Evolutionary conservation across 768 basidiomycete species (phyloP), one percentile per base, ranked within the genome.

Genomic region (Saitozyma podzolica): DNA sequence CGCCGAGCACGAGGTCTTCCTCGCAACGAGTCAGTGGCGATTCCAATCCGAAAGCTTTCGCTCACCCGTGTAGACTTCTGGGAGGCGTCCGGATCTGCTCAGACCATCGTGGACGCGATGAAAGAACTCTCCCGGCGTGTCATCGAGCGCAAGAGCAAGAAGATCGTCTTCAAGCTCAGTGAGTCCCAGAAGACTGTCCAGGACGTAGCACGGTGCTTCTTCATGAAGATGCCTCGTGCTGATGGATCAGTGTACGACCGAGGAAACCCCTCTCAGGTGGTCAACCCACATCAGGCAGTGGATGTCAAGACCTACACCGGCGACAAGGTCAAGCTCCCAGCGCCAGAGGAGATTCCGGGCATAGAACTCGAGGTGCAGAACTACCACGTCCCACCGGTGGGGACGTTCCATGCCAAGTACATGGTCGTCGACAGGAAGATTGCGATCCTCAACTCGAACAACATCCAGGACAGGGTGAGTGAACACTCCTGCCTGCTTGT

Each of bases 381-480:
- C 61, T 75, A 70, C 50, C 71, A 73, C 59, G 78, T 81, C 43
- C 84, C 84, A 9, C 65, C 85, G n/a, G 75, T 86, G 6, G 86
- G 87, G 10, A 88, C 87, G 0, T 88, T 88, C 77, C 88, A 88
- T 66, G 82, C 85, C 52, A 88, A 88, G 71, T 87, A 84, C 66
- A 82, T 88, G 80, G 79, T 88, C 50, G 84, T 87, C 2, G 87
- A 88, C 72, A 80, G 87, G 19, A 84, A 83, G 64, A 76, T 86
- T 42, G 87, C 85, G 0, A 74, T 86, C 47, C 71, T 88, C 50
- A 85, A 85, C 69, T 84, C 83, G 54, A 87, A 87, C 76, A 88
- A 88, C 58, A 86, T 88, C 42, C 87, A 87, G 72, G 80, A 80
- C 57, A 59, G 79, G 6, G 75, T 73, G 6, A 73, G 78, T 60